phyloP scores from a whole-genome alignment of 1,284 basidiomycete species.

The Cryptococcus sp. region DNA sequence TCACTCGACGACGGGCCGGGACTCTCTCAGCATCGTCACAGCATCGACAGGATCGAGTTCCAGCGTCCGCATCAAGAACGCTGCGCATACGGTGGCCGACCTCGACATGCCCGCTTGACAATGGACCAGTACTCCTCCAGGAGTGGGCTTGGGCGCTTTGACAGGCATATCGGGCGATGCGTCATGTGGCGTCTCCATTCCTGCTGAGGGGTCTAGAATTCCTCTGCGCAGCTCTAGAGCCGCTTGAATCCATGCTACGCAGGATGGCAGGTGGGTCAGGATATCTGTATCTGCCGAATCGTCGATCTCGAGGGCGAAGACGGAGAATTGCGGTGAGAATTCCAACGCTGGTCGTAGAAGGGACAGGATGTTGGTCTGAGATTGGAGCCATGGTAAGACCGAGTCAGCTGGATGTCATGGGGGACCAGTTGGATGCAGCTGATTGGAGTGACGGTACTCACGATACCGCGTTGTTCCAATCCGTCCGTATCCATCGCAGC shows the following conservation, averaged over 20 bases:
- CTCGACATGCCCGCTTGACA: conserved; percentile 84
- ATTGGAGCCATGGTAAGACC: background rate
- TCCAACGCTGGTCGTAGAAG: conserved; percentile 43
- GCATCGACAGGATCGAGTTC: conserved; percentile 68
- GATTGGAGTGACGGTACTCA: conserved; percentile 25
- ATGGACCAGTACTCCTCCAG: conserved; percentile 76
- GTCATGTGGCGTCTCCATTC: background rate
- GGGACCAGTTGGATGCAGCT: background rate
- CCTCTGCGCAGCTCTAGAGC: conserved; percentile 57
- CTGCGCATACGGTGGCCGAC: conserved; percentile 75
- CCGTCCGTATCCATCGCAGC: conserved; percentile 48
- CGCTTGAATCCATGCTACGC: conserved; percentile 75
- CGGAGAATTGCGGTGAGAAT: conserved; percentile 36
- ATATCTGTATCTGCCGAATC: conserved; percentile 61
- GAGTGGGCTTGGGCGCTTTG: conserved; percentile 56
- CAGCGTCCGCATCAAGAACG: conserved; percentile 76
- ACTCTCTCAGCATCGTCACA: conserved; percentile 65
- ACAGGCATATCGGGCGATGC: conserved; percentile 10
- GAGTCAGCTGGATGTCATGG: background rate
- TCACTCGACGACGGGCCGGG: conserved; percentile 69
- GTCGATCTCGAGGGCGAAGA: conserved; percentile 50
- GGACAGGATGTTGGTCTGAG: conserved; percentile 47
- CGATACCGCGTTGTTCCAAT: conserved; percentile 43
- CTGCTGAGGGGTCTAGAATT: conserved; percentile 2
- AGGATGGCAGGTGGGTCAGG: conserved; percentile 70